These are phyloP conservation scores for Gonium pectorale DNA, from an alignment of 139 green algal genomes.

Conservation along the genomic window DNA sequence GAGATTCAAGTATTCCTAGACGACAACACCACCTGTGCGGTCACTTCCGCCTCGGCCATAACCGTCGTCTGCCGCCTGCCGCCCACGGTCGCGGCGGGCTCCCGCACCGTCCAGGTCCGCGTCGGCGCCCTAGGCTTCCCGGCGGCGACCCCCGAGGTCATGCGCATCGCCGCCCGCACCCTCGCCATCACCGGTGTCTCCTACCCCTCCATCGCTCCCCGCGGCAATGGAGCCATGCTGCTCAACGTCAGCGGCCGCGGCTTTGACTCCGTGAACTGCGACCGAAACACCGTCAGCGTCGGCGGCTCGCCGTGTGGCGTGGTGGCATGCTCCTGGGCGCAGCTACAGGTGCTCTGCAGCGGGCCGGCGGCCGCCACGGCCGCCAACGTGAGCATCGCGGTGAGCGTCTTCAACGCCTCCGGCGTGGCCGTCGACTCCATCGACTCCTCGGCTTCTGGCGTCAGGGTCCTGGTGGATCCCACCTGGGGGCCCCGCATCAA, in stretches of 20 bases:
- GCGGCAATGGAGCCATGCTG: too few relatives aligned
- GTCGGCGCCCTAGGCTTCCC: neutral
- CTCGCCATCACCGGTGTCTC: neutral
- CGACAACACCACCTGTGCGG: neutral
- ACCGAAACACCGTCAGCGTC: constrained; percentile 18
- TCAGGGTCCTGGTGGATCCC: too few relatives aligned
- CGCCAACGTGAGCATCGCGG: too few relatives aligned
- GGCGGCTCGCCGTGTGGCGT: neutral
- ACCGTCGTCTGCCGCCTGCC: neutral
- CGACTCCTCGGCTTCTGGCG: too few relatives aligned
- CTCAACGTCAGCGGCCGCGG: constrained; percentile 25
- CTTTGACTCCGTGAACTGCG: constrained; percentile 24
- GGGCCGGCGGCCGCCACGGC: too few relatives aligned
- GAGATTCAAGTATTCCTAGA: neutral
- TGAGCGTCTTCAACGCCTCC: too few relatives aligned
- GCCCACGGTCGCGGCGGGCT: neutral
- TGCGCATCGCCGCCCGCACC: too few relatives aligned
- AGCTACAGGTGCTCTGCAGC: neutral
- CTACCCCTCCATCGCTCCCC: neutral
- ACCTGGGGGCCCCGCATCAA: too few relatives aligned
- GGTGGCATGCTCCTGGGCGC: neutral
- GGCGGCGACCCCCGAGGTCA: too few relatives aligned
- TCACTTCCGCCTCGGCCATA: neutral
- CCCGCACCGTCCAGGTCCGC: neutral
- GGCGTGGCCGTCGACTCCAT: too few relatives aligned